Evolutionary conservation across 257 asterid genomes (phyloP).

Genomic region (Solanum infundibuliforme): DNA sequence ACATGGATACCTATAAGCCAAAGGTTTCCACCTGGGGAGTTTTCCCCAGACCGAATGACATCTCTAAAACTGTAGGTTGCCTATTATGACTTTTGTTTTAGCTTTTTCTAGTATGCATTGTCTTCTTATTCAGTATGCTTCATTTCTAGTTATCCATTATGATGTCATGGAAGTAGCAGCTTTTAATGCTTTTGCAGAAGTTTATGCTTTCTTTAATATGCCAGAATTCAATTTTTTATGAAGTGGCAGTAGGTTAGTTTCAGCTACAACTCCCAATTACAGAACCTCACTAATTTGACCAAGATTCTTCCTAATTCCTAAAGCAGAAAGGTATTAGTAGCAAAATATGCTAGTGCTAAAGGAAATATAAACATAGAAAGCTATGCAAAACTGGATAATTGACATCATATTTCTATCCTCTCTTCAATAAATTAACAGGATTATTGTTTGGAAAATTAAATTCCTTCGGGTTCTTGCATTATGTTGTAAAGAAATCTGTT

Average conservation of each 20-base stretch:
- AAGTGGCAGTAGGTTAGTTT: not conserved
- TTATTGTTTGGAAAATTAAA: not conserved
- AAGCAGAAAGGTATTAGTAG: not conserved
- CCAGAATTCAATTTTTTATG: not conserved
- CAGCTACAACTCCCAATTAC: not conserved
- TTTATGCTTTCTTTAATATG: not conserved
- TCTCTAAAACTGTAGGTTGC: conserved; percentile 63
- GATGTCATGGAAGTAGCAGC: not conserved
- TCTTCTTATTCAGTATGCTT: not conserved
- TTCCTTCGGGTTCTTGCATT: not conserved
- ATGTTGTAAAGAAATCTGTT: not conserved
- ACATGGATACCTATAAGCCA: conserved; percentile 57
- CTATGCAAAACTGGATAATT: not conserved
- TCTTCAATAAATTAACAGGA: not conserved
- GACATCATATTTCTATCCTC: not conserved
- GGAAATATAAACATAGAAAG: not conserved
- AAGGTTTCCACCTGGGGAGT: conserved; percentile 98
- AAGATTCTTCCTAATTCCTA: not conserved
- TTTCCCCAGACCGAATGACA: conserved; percentile 82
- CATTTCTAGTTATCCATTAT: not conserved
- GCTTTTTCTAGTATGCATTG: not conserved
- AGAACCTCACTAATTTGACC: not conserved
- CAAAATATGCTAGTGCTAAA: not conserved
- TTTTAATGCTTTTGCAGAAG: not conserved
- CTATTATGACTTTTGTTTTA: not conserved